Conservation (phyloP, 2,329 filamentous ascomycete species). For the Aspergillus calidoustus region DNA sequence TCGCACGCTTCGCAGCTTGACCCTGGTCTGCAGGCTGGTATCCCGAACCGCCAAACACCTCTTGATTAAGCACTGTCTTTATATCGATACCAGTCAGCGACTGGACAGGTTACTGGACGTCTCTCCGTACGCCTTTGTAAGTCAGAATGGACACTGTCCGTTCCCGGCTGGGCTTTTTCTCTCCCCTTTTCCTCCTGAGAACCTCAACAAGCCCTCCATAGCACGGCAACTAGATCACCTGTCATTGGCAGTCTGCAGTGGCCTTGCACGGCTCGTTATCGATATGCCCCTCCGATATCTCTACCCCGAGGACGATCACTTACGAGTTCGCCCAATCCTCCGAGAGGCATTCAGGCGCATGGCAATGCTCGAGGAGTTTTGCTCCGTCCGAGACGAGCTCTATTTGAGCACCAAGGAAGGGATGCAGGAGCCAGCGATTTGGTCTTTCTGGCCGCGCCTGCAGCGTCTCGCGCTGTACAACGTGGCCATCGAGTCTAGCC, state of each 20-base stretch:
- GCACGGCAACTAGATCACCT: conserved; percentile 15
- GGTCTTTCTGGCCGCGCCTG: conserved; percentile 22
- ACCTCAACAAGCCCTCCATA: conserved; percentile 9
- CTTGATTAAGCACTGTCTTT: conserved; percentile 20
- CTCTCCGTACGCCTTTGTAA: background rate
- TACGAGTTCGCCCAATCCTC: conserved; percentile 12
- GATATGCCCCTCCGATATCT: conserved; percentile 18
- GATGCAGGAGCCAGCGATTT: conserved; percentile 15
- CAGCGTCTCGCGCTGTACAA: conserved; percentile 21
- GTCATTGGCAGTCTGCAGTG: background rate
- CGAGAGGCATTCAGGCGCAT: conserved; percentile 19
- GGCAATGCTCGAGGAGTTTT: conserved; percentile 20
- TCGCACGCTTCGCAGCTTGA: conserved; percentile 20
- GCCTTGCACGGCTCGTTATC: conserved; percentile 18
- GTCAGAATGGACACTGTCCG: background rate
- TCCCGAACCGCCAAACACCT: conserved; percentile 17
- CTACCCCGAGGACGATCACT: conserved; percentile 16
- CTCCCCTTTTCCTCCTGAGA: conserved; percentile 12
- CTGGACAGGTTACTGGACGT: conserved; percentile 1
- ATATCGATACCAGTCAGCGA: conserved; percentile 3
- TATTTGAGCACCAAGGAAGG: conserved; percentile 14
- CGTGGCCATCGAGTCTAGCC: conserved; percentile 10
- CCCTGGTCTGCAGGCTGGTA: conserved; percentile 19
- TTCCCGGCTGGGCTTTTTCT: conserved; percentile 17
- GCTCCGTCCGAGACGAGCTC: conserved; percentile 20